Evolutionary conservation across 2,329 filamentous ascomycete species (phyloP), one percentile per base, ranked within the genome.

Genomic region (Coniella vitis): DNA sequence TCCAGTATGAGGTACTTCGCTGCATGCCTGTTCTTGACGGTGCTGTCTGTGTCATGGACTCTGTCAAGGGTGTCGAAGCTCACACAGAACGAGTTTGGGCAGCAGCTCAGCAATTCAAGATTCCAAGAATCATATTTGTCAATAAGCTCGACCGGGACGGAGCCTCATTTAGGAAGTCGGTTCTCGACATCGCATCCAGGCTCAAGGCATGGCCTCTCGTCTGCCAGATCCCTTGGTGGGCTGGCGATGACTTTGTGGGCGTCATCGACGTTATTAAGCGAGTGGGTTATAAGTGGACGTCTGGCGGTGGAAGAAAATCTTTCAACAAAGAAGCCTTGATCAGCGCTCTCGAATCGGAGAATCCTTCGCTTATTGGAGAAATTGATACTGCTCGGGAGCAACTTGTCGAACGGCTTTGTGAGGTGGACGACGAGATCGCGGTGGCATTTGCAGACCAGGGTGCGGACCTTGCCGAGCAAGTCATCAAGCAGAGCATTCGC

Each of bases 81-180:
- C 93, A 97, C 63, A 97, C 93, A 0, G 93, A 98, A 64, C 85
- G 95, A 58, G 93, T 98, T 3, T 98, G 93, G 93, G 76, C 79
- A 13, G 93, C 95, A 55, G 90, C 93, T 7, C 87, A 86, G 45
- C 81, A 84, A 39, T 95, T 95, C 63, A 76, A 75, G 19, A 95
- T 97, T 36, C 93, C 93, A 0, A 78, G 89, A 29, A 79, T 93
- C 48, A 74, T 90, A 42, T 91, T 84, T 55, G 77, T 93, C 58
- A 94, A 94, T 68, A 94, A 94, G 64, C 76, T 93, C 2, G 88
- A 94, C 63, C 81, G 88, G 35, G 85, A 88, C 54, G 88, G 88
- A 9, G 87, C 88, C 13, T 81, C 77, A 0, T 97, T 97, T 69
- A 84, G 84, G 21, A 80, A 85, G 46, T 91, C 91, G 0, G 84